Base-by-base conservation (phyloP, 2,329 filamentous ascomycete genomes). In the Arthrobotrys musiformis region DNA sequence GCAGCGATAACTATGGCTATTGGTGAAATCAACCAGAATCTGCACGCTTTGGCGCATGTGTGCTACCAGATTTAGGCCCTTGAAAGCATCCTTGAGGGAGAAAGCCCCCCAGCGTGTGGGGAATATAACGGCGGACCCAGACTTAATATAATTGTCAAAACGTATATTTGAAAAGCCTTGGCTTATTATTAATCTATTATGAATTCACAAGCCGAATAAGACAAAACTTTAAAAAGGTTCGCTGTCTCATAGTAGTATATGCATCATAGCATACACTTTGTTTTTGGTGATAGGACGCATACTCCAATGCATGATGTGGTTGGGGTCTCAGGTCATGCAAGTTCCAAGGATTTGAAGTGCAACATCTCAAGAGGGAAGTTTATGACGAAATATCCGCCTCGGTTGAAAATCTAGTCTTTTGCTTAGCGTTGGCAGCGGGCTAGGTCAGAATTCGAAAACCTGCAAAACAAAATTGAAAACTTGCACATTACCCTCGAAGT, bases 21-120 rank as follows among this genome's bases (percentile, higher is more conserved):
- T 54, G 33, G 22, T 26, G 17, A 24, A n/a, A 19, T 15, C 22
- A 7, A 26, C 8, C 48, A 9, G 33, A 9, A 35, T 50, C 26
- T n/a, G 24, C 8, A 56, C 24, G 50, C 22, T 28, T 1, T 7
- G 22, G n/a, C 33, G 50, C 64, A 62, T 62, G 56, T 63, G 56
- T 63, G 62, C 40, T 61, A 50, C 70, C 63, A 62, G 62, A 75
- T 63, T 75, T 75, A 68, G 70, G n/a, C 22, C 28, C 48, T 42
- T 46, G n/a, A 11, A n/a, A 61, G 22, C 58, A 33, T 62, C 24
- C 58, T 33, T 46, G 58, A n/a, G n/a, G n/a, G n/a, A n/a, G n/a
- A n/a, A n/a, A n/a, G 28, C n/a, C 33, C 9, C 40, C 22, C 9
- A 58, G 22, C 30, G 13, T 44, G 44, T 70, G 56, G 67, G 54